Percentiles rank a stretch among this genome's conserved stretches.
phyloP scores from a whole-genome alignment of 2,329 filamentous ascomycete species.

The Pseudogymnoascus sp. region DNA sequence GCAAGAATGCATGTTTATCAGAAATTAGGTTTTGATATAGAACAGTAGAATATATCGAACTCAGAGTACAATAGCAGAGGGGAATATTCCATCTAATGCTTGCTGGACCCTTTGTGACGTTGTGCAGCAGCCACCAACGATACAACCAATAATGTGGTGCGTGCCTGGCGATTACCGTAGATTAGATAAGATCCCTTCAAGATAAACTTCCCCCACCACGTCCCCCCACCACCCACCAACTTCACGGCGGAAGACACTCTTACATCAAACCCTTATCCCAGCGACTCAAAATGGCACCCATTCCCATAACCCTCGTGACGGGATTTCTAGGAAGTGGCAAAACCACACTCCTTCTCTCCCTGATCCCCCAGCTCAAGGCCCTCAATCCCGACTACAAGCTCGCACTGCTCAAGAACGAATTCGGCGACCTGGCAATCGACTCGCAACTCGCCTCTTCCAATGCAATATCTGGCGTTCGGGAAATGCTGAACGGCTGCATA shows the following conservation, averaged over 20 bases:
- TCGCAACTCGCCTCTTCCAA: slow-evolving; percentile 77
- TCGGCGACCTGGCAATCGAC: slow-evolving; percentile 89
- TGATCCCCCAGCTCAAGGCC: slow-evolving; percentile 80
- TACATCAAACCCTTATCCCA: neutral
- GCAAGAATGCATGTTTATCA: neutral
- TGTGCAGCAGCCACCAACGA: neutral
- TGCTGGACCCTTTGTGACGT: neutral
- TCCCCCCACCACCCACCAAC: neutral
- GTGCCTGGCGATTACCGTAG: neutral
- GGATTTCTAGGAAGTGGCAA: slow-evolving; percentile 95
- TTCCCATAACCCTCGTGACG: slow-evolving; percentile 89
- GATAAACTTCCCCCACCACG: neutral
- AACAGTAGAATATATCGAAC: neutral
- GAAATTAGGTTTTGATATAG: neutral
- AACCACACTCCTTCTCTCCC: slow-evolving; percentile 89
- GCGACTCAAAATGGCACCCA: slow-evolving; percentile 48
- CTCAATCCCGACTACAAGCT: slow-evolving; percentile 69
- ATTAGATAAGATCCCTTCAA: neutral
- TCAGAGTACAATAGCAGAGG: neutral
- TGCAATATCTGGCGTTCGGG: slow-evolving; percentile 80
- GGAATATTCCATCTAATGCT: neutral
- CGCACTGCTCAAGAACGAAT: slow-evolving; percentile 95
- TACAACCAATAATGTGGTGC: neutral
- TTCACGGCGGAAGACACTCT: neutral
- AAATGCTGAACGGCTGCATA: slow-evolving; percentile 94